Evolutionary conservation across 2,329 filamentous ascomycete species (phyloP), one percentile per base, ranked within the genome.

Genomic region (Graphiopsis chlorocephala): DNA sequence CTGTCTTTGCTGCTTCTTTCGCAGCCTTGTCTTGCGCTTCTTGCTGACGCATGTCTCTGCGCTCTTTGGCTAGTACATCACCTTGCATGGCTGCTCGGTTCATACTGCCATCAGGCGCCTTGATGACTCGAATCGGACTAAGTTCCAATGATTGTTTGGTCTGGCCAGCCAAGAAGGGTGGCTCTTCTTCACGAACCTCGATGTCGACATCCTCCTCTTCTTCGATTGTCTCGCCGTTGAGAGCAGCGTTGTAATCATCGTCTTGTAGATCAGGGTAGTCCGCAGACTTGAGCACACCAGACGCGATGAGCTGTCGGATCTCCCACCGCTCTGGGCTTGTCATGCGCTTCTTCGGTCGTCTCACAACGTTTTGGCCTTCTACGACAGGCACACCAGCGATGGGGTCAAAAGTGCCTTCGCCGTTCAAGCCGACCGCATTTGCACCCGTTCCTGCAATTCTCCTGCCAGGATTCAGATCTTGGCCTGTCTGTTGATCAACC

Each of bases 261-360:
- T 98, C 92, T 61, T 65, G 63, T 29, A 98, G 85, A 68, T 97
- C 94, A 0, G 95, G 95, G 74, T 97, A 97, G 71, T 98, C 94
- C 0, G 91, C 91, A 0, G 92, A 93, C 71, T 95, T 96, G 20
- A 92, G 90, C 10, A 96, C 94, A 53, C 96, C 95, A 4, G 95
- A 97, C 3, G 94, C 93, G 73, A 99, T 98, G 61, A 99, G 83
- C 74, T 99, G 95, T 67, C 94, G 88, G 68, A 99, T 97, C 76
- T 99, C 95, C 94, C 95, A 99, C 74, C 95, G 84, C 75, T 99
- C 95, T 1, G 95, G 95, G 15, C 94, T 97, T 0, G 94, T 98
- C 89, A 98, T 89, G 61, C 95, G 86, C 81, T 99, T 99, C 76
- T 91, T 92, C 63, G 89, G 89, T 53, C 83, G 85, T 69, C 83